Conservation (phyloP, 1,284 basidiomycete genomes). For the Ceratobasidium sp. region DNA sequence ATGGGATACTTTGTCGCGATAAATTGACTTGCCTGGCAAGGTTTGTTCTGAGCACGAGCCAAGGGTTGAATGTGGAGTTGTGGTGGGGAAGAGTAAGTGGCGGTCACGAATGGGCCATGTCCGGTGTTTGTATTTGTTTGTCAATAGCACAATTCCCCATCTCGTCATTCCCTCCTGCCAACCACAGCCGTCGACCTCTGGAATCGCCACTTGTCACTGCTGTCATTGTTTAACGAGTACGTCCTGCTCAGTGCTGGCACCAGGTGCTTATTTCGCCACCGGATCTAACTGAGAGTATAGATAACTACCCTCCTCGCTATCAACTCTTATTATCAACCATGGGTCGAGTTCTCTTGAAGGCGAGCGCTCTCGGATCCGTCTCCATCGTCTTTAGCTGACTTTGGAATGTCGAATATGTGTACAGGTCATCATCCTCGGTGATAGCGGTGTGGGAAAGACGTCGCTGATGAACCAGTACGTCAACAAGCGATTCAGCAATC, state of each 20-base stretch:
- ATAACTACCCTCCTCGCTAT: too few species aligned
- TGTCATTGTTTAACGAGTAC: slow-evolving; percentile 18
- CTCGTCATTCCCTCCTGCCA: slow-evolving; percentile 37
- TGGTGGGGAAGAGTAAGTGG: slow-evolving; percentile 30
- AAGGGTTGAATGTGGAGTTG: slow-evolving; percentile 20
- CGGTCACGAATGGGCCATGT: slow-evolving; percentile 23
- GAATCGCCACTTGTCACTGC: slow-evolving; percentile 31
- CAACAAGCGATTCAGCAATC: slow-evolving; percentile 99
- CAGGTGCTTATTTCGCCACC: neutral
- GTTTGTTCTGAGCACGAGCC: slow-evolving; percentile 71
- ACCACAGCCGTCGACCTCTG: slow-evolving; percentile 35
- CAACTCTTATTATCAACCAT: slow-evolving; percentile 51
- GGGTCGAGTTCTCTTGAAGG: slow-evolving; percentile 95
- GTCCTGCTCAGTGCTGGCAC: too few species aligned
- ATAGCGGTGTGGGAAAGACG: slow-evolving; percentile 99
- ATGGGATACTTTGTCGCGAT: neutral
- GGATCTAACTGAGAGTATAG: too few species aligned
- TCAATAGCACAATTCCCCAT: slow-evolving; percentile 24
- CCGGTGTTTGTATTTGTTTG: slow-evolving; percentile 29
- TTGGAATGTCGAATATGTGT: slow-evolving; percentile 2
- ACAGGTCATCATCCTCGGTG: slow-evolving; percentile 97
- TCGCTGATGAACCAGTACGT: slow-evolving; percentile 99
- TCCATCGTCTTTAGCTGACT: neutral
- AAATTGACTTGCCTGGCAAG: slow-evolving; percentile 48
- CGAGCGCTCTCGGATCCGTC: slow-evolving; percentile 48